Conservation (phyloP, 768 basidiomycete species). For the Hericium erinaceus region DNA sequence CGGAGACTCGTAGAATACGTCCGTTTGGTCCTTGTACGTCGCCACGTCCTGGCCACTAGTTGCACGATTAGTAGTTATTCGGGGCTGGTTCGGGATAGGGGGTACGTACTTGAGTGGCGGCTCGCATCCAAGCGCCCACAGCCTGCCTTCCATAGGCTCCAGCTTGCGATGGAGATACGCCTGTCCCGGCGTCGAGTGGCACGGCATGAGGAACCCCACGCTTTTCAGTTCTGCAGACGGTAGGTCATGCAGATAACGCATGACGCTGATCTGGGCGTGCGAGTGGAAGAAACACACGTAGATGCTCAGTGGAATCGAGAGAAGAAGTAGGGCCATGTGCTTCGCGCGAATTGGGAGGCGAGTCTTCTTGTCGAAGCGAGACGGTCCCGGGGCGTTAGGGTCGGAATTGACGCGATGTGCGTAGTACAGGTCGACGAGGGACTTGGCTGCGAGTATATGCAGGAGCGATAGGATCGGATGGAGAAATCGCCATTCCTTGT, state of each 20-base stretch:
- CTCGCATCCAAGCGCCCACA: conserved; percentile 90
- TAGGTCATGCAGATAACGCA: conserved; percentile 54
- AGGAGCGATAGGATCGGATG: conserved; percentile 84
- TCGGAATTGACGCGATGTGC: conserved; percentile 1
- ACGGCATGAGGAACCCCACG: conserved; percentile 87
- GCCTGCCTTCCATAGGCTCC: conserved; percentile 19
- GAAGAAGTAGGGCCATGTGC: conserved; percentile 36
- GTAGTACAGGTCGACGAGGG: conserved; percentile 39
- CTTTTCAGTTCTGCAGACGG: conserved; percentile 38
- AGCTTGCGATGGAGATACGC: conserved; percentile 73
- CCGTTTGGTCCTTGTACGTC: conserved; percentile 72
- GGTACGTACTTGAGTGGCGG: conserved; percentile 73
- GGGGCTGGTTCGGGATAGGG: neutral
- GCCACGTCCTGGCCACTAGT: conserved; percentile 40
- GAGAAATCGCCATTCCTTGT: conserved; percentile 98
- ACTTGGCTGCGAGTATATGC: conserved; percentile 69
- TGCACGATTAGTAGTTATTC: neutral
- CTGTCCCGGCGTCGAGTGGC: conserved; percentile 92
- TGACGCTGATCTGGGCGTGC: conserved; percentile 68
- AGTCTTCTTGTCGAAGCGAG: neutral
- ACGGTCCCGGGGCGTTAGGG: neutral
- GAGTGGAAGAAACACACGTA: conserved; percentile 74
- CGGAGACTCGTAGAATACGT: conserved; percentile 72
- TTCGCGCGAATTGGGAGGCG: conserved; percentile 24
- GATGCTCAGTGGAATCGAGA: conserved; percentile 50